phyloP scores from a whole-genome alignment of 2,329 filamentous ascomycete genomes.

The Colletotrichum paranaense region DNA sequence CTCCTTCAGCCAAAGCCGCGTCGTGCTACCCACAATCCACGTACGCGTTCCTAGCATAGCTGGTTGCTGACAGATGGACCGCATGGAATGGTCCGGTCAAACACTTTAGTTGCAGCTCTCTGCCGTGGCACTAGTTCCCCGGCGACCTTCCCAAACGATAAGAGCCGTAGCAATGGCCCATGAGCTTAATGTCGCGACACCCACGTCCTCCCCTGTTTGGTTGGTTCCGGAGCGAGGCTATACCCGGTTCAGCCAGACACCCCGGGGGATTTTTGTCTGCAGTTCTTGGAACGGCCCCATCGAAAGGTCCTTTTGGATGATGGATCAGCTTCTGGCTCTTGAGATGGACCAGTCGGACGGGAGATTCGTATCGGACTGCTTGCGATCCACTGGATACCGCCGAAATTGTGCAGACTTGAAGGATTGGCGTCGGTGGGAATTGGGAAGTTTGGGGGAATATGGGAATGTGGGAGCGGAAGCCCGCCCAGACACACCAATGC shows the following conservation, averaged over 20 bases:
- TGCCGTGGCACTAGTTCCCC: constrained; percentile 3
- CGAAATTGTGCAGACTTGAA: constrained; percentile 22
- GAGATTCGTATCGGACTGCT: constrained; percentile 10
- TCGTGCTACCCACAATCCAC: background rate
- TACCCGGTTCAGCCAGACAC: constrained; percentile 19
- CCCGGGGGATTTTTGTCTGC: constrained; percentile 36
- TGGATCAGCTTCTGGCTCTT: background rate
- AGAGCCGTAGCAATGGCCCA: constrained; percentile 30
- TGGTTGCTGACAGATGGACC: background rate
- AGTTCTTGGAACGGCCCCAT: constrained; percentile 33
- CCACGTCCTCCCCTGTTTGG: constrained; percentile 13
- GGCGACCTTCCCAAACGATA: constrained; percentile 30
- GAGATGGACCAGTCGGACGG: constrained; percentile 28
- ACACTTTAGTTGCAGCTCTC: background rate
- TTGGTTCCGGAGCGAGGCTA: constrained; percentile 20
- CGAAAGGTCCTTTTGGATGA: constrained; percentile 5
- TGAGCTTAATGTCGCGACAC: constrained; percentile 31
- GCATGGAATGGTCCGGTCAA: background rate
- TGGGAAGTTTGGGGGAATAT: background rate
- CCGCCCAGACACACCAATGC: constrained; percentile 4
- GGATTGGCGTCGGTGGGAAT: background rate
- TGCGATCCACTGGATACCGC: constrained; percentile 26
- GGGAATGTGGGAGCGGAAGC: constrained; percentile 3
- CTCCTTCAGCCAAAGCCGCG: background rate
- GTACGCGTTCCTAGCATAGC: background rate